Evolutionary conservation across 495 filamentous ascomycete genomes (phyloP).

Genomic region (Hamigera avellanea): DNA sequence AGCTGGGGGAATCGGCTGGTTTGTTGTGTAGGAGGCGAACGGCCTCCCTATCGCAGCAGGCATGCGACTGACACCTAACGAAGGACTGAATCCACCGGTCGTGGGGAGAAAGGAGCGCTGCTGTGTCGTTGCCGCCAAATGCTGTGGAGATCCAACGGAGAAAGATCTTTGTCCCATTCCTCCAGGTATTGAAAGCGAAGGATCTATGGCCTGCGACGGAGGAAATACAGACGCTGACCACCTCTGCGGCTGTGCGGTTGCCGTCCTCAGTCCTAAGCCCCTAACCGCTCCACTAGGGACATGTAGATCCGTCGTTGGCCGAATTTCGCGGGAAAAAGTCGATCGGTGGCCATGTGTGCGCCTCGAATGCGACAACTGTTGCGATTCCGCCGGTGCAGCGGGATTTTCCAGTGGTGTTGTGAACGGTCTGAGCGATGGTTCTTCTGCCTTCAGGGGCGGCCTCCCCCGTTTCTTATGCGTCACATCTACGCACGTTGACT

Average conservation of each 20-base stretch:
- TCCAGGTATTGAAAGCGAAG: slow-evolving; percentile 15
- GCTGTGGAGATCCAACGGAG: slow-evolving; percentile 23
- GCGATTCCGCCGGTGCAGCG: slow-evolving; percentile 13
- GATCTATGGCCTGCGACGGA: slow-evolving; percentile 21
- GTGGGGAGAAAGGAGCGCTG: slow-evolving; percentile 19
- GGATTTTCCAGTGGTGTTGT: slow-evolving; percentile 20
- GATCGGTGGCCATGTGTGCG: slow-evolving; percentile 24
- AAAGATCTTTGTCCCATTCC: slow-evolving; percentile 22
- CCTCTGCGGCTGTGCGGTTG: slow-evolving; percentile 19
- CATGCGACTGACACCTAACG: slow-evolving; percentile 14
- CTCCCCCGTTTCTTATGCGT: slow-evolving; percentile 94
- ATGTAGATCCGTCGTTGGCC: slow-evolving; percentile 34
- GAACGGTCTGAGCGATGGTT: slow-evolving; percentile 29
- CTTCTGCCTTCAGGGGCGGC: slow-evolving; percentile 82
- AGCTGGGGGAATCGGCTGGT: slow-evolving; percentile 14
- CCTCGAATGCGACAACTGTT: slow-evolving; percentile 14
- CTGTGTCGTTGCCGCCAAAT: slow-evolving; percentile 16
- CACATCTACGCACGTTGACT: slow-evolving; percentile 88
- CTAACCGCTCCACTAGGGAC: slow-evolving; percentile 13
- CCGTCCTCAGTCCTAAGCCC: slow-evolving; percentile 10
- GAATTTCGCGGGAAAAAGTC: slow-evolving; percentile 32
- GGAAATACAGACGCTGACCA: slow-evolving; percentile 29
- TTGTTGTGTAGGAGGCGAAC: slow-evolving; percentile 17
- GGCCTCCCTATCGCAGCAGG: slow-evolving; percentile 20
- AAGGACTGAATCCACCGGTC: slow-evolving; percentile 19